Base-by-base conservation (phyloP, 2,329 filamentous ascomycete genomes). In the Alternaria triticimaculans region DNA sequence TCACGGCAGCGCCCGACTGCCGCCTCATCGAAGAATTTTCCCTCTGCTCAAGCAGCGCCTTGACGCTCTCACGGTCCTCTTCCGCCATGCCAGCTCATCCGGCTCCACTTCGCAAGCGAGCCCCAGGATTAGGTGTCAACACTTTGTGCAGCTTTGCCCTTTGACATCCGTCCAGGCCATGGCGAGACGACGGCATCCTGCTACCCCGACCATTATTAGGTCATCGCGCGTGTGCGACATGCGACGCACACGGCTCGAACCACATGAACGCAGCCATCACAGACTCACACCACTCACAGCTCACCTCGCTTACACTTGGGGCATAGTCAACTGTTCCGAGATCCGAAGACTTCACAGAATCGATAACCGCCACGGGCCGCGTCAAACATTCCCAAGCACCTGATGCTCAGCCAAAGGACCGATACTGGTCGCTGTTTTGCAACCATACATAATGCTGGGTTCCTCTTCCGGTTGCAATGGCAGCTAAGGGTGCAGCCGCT, bases 281-380 rank as follows among this genome's bases (percentile, higher is more conserved):
- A 21, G 78, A 80, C 7, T 84, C 67, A 71, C 62, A 63, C 63
- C 62, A 67, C 58, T 26, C 30, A 54, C 45, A 33, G 50, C 41
- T 37, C 33, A 63, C 50, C 58, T 60, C 41, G 60, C 56, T 55
- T 58, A 49, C 20, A 55, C 15, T 43, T 55, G n/a, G 58, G 41
- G 23, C 50, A 45, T 48, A 49, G 37, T 33, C 28, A 57, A 49
- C 41, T 41, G 48, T 60, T 61, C 65, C 64, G 59, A 68, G 59
- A 60, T 70, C 63, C 55, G 51, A 58, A 30, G 21, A 57, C 44
- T 28, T 49, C 14, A 25, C 26, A 44, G 48, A 18, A 46, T 55
- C 59, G 57, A 64, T 63, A 55, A 26, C 58, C 64, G 62, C 51
- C 28, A 30, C 51, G 51, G 53, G 58, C 63, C 62, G 46, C 55